Evolutionary conservation across 1,139 yeast species (phyloP).

Genomic region (Petasospora fabianii): DNA sequence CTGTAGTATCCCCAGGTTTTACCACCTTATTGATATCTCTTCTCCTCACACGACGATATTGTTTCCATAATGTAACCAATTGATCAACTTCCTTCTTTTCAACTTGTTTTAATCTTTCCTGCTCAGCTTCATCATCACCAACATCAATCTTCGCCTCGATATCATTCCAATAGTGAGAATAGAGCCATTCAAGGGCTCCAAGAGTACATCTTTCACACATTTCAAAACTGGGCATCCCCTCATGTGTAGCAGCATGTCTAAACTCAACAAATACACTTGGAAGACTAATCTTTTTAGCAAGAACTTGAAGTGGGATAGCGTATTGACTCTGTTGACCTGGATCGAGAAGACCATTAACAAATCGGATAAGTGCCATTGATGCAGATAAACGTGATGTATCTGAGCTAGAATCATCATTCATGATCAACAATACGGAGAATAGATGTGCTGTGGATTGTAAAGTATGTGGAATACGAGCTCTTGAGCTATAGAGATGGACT

Average conservation of each 20-base stretch:
- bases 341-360: slow-evolving; percentile 89
- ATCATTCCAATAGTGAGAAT: slow-evolving; percentile 66
- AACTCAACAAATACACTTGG: slow-evolving; percentile 88
- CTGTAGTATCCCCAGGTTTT: slow-evolving; percentile 40
- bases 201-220: slow-evolving; percentile 56
- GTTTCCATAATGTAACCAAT: slow-evolving; percentile 17
- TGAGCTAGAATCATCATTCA: slow-evolving; percentile 16
- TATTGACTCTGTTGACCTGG: slow-evolving; percentile 76
- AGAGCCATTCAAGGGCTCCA: slow-evolving; percentile 74
- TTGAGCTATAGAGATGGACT: slow-evolving; percentile 31
- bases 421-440: slow-evolving; percentile 21
- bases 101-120: slow-evolving; percentile 13
- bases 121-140: slow-evolving; percentile 26
- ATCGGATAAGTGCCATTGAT: slow-evolving; percentile 76
- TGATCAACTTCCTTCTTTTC: slow-evolving; percentile 31
- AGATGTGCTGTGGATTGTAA: slow-evolving; percentile 35
- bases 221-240: slow-evolving; percentile 66
- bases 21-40: slow-evolving; percentile 37
- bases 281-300: slow-evolving; percentile 66
- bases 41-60: slow-evolving; percentile 41
- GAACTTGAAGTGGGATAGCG: slow-evolving; percentile 73
- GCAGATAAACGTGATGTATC: slow-evolving; percentile 44
- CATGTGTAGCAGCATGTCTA: slow-evolving; percentile 92
- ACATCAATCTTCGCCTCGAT: slow-evolving; percentile 28
- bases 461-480: slow-evolving; percentile 76